Evolutionary conservation across 2,329 filamentous ascomycete species (phyloP).

Genomic region (Fusarium staphyleae): DNA sequence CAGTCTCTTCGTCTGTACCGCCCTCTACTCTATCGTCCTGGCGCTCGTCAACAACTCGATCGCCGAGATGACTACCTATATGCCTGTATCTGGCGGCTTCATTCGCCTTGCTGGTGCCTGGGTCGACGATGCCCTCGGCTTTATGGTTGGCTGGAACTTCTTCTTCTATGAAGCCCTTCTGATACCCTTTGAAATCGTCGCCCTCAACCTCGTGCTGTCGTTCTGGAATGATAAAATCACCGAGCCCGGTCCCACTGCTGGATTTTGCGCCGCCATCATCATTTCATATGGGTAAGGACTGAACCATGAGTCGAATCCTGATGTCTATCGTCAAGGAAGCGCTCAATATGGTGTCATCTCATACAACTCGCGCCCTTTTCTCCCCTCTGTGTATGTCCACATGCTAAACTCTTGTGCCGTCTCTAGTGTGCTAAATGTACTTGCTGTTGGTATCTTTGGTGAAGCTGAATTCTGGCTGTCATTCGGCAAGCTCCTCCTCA

Average conservation of each 20-base stretch:
- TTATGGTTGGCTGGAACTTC: conserved; percentile 45
- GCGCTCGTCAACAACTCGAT: conserved; percentile 36
- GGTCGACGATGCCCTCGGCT: conserved; percentile 33
- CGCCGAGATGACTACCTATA: conserved; percentile 35
- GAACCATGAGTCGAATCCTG: conserved; percentile 24
- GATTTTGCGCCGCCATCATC: conserved; percentile 42
- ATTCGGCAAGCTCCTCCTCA: conserved; percentile 29
- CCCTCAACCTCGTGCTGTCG: conserved; percentile 45
- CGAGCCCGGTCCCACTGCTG: conserved; percentile 30
- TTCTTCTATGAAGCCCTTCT: conserved; percentile 45
- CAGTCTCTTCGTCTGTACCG: conserved; percentile 28
- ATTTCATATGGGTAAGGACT: conserved; percentile 33
- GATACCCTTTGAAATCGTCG: conserved; percentile 46
- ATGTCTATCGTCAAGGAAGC: conserved; percentile 29
- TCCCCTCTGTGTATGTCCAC: conserved; percentile 12
- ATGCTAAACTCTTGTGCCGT: conserved; percentile 29
- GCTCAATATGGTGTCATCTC: conserved; percentile 13
- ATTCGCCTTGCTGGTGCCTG: conserved; percentile 31
- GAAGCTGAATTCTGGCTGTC: conserved; percentile 37
- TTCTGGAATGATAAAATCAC: conserved; percentile 34
- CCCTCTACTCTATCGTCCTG: conserved; percentile 30
- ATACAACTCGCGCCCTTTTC: background rate
- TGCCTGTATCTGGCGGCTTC: conserved; percentile 34
- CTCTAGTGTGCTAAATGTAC: conserved; percentile 49
- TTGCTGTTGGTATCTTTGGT: conserved; percentile 35